Conservation (phyloP, 2,329 filamentous ascomycete species). For the Xylaria sp. region DNA sequence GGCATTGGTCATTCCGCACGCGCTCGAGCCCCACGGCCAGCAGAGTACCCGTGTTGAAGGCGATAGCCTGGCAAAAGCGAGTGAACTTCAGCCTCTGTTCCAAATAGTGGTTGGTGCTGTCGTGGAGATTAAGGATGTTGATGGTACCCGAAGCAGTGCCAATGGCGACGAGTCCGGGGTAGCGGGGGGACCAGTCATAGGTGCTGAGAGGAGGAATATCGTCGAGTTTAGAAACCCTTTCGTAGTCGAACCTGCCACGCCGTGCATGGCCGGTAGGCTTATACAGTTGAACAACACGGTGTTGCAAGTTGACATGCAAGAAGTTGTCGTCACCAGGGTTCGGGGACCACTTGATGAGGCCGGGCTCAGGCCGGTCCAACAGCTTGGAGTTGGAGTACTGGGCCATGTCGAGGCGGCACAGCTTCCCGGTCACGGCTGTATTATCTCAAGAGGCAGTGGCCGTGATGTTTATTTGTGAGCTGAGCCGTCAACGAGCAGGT, state of each 20-base stretch:
- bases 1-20: constrained; percentile 81
- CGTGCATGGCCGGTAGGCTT: constrained; percentile 69
- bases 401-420: constrained; percentile 34
- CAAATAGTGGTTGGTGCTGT: constrained; percentile 71
- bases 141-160: constrained; percentile 81
- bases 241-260: constrained; percentile 66
- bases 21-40: constrained; percentile 83
- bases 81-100: constrained; percentile 79
- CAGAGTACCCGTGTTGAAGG: constrained; percentile 77
- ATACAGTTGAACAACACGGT: constrained; percentile 70
- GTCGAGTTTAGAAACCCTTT: constrained; percentile 67
- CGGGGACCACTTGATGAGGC: constrained; percentile 74
- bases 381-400: constrained; percentile 48
- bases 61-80: constrained; percentile 82
- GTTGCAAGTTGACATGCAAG: constrained; percentile 72
- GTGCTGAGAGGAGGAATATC: constrained; percentile 72
- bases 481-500: constrained; percentile 1
- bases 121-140: constrained; percentile 77
- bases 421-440: background rate
- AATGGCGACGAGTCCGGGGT: constrained; percentile 75
- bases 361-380: constrained; percentile 69
- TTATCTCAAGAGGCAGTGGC: background rate
- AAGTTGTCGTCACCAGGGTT: constrained; percentile 68
- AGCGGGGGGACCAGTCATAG: constrained; percentile 72
- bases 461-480: background rate